Evolutionary conservation across 1,284 basidiomycete species (phyloP), one percentile per base, ranked within the genome.

Genomic region (Caloboletus firmus): DNA sequence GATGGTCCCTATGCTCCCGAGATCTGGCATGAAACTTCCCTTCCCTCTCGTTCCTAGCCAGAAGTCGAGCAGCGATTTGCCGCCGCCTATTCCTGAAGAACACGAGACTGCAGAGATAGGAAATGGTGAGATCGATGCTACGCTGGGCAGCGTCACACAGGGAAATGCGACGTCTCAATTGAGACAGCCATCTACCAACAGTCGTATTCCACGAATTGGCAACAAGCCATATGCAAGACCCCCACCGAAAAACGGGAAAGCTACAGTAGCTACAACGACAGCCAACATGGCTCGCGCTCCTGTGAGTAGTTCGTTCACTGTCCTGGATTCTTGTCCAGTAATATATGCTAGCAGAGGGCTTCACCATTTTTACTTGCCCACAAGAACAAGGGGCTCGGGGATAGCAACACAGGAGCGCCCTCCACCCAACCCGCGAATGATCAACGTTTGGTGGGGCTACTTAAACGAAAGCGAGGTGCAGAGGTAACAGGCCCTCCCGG

Each of bases 141-240:
- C 40, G 1, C 32, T 26, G 10, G 39, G 32, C 31, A 52, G 39
- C 20, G 34, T 39, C 44, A 20, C 53, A 22, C 59, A 62, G 53
- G 62, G 63, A 41, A 66, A 74, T 28, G 53, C 60, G 9, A 79
- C 75, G 47, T 82, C 82, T 15, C 75, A 57, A 44, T 62, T 87
- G 48, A 83, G 80, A 60, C 83, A 85, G 59, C 72, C 77, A 2
- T 69, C 76, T 20, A 74, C 75, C n/a, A 71, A 62, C 1, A 88
- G 87, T 67, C 79, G 77, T 67, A 90, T 90, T 59, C 87, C 88
- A 8, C 75, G 88, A 49, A 82, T 85, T 48, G 83, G 81, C 30
- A 67, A 69, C 17, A 89, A 88, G 57, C 86, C 87, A 1, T 89
- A 89, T 66, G 72, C 79, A 26, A 75, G 82, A 56, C 76, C 79